phyloP scores from a whole-genome alignment of 2,329 filamentous ascomycete genomes.

The Aspergillus uvarum region DNA sequence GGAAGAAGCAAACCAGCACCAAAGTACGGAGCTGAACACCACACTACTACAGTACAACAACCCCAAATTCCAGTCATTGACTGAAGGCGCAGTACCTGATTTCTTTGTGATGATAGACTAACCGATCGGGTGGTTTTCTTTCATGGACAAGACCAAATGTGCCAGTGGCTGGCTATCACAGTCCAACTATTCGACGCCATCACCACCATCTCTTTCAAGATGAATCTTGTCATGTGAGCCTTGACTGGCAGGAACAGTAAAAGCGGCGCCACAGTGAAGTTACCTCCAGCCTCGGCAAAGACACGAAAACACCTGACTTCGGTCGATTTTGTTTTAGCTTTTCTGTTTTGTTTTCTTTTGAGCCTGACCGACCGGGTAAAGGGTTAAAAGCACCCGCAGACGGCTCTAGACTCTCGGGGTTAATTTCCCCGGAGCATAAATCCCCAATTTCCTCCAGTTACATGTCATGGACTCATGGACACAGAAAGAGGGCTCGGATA shows the following conservation, averaged over 20 bases:
- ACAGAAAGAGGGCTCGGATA: not conserved
- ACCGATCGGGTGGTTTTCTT: not conserved
- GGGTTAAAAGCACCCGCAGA: not conserved
- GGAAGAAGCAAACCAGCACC: not conserved
- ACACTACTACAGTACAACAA: not conserved
- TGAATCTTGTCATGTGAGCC: not conserved
- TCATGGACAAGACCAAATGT: not conserved
- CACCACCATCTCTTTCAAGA: not conserved
- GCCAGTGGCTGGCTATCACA: not conserved
- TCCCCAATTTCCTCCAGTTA: not conserved
- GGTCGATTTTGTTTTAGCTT: not conserved
- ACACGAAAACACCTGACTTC: not conserved
- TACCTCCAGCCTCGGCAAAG: not conserved
- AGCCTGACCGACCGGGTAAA: not conserved
- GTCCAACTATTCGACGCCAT: not conserved
- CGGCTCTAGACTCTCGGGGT: slow-evolving; percentile 2
- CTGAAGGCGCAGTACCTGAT: no score
- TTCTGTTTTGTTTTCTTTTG: not conserved
- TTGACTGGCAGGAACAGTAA: no score
- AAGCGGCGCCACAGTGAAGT: not conserved
- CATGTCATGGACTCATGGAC: not conserved
- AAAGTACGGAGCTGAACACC: not conserved
- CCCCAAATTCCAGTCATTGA: no score
- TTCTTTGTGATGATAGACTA: not conserved
- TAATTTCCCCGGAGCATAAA: slow-evolving; percentile 1